phyloP scores from a whole-genome alignment of 2,329 filamentous ascomycete species.

The Penicillium sp. region DNA sequence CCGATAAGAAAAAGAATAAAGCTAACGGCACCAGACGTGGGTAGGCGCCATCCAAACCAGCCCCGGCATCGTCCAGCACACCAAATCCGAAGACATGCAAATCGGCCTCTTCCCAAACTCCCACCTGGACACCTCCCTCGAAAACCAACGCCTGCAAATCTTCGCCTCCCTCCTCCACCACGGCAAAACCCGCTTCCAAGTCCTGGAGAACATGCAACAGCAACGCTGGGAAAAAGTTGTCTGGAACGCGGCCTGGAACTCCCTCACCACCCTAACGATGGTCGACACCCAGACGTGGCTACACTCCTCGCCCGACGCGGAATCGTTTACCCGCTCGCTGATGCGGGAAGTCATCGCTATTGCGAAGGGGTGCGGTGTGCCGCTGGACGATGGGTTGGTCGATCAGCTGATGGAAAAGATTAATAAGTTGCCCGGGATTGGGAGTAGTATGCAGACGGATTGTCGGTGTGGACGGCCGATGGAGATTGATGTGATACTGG shows the following conservation, averaged over 20 bases:
- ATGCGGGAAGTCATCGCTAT: slow-evolving; percentile 50
- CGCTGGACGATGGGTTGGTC: slow-evolving; percentile 39
- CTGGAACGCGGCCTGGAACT: slow-evolving; percentile 48
- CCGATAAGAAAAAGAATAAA: no score
- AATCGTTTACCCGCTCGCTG: slow-evolving; percentile 40
- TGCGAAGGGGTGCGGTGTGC: slow-evolving; percentile 42
- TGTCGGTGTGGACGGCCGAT: slow-evolving; percentile 44
- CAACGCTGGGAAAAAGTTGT: slow-evolving; percentile 47
- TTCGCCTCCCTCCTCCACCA: slow-evolving; percentile 47
- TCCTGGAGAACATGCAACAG: slow-evolving; percentile 40
- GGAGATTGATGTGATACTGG: slow-evolving; percentile 53
- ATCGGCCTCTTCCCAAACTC: slow-evolving; percentile 55
- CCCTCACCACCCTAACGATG: slow-evolving; percentile 46
- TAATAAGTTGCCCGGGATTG: slow-evolving; percentile 42
- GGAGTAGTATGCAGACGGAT: slow-evolving; percentile 52
- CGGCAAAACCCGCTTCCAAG: slow-evolving; percentile 45
- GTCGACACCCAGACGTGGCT: slow-evolving; percentile 48
- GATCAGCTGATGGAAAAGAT: slow-evolving; percentile 45
- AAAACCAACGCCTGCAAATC: slow-evolving; percentile 42
- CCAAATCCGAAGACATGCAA: slow-evolving; percentile 57
- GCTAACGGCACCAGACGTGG: slow-evolving; percentile 34
- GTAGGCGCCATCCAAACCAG: slow-evolving; percentile 55
- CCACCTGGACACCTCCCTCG: slow-evolving; percentile 26
- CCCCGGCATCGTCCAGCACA: slow-evolving; percentile 55
- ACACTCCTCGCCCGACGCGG: slow-evolving; percentile 42